These are phyloP conservation scores for Emericellopsis atlantica DNA, from an alignment of 2,329 filamentous ascomycete genomes.

Conservation along the genomic window DNA sequence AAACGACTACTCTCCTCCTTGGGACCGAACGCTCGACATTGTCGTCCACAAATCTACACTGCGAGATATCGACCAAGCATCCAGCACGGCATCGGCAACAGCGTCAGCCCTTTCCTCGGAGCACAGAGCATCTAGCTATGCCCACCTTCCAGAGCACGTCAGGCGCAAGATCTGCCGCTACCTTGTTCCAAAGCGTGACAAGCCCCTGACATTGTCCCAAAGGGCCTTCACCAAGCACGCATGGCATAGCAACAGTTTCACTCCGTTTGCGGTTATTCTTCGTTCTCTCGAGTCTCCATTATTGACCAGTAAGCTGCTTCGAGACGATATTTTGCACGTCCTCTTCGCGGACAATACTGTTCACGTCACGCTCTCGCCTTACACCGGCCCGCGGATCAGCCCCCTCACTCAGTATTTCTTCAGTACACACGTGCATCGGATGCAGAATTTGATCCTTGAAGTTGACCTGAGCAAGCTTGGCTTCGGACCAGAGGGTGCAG, in stretches of 20 bases:
- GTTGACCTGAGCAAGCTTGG: conserved; percentile 25
- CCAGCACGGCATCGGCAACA: conserved; percentile 5
- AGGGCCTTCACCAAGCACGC: conserved; percentile 12
- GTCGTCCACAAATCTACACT: conserved; percentile 14
- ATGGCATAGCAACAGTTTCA: conserved; percentile 15
- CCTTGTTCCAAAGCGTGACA: conserved; percentile 6
- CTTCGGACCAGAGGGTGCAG: conserved; percentile 14
- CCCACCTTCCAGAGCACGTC: conserved; percentile 11
- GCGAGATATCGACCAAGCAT: not conserved
- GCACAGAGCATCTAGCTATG: conserved; percentile 4
- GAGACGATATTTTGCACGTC: conserved; percentile 20
- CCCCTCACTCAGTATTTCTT: conserved; percentile 22
- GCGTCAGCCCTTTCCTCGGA: conserved; percentile 6
- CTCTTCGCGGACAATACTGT: conserved; percentile 21
- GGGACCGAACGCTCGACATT: conserved; percentile 22
- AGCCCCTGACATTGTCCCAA: conserved; percentile 15
- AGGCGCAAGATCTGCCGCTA: conserved; percentile 14
- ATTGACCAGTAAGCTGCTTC: conserved; percentile 20
- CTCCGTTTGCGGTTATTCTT: conserved; percentile 15
- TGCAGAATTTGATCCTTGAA: conserved; percentile 24
- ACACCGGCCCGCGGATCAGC: conserved; percentile 14
- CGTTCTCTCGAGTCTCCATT: conserved; percentile 12
- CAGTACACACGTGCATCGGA: conserved; percentile 18
- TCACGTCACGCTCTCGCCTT: conserved; percentile 25
- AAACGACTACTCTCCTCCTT: conserved; percentile 10